Base-by-base conservation (phyloP, 768 basidiomycete species). In the Astraeus odoratus region DNA sequence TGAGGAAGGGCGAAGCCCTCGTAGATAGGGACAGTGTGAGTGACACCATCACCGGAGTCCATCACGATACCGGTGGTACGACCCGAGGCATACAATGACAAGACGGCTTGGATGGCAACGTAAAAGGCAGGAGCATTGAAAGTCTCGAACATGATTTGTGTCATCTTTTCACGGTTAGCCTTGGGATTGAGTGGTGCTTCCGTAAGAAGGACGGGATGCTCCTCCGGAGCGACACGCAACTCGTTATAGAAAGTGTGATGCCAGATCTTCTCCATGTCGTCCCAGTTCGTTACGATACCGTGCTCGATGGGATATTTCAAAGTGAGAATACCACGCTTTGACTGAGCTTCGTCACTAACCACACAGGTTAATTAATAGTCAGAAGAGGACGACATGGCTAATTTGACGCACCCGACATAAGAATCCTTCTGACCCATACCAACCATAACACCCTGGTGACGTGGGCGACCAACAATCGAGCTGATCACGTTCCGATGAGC, bases 201-300 rank as follows among this genome's bases (percentile, higher is more conserved):
- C 37, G 83, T 83, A 52, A 83, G 72, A 6, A 83, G 66, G 52
- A 84, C 77, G 26, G 81, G 83, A 66, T 83, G 83, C 59, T 85
- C 83, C 61, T 85, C 83, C 8, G 82, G 82, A 3, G 83, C 83
- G 47, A 84, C 82, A 63, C 83, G 82, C 48, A 85, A 75, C 58
- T 84, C 83, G 58, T 85, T 84, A 70, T 83, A 94, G 70, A 94
- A 95, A 25, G 92, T 93, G 74, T 94, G 91, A 67, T 93, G 90
- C 91, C 91, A 95, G 66, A 94, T 94, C 73, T 94, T 93, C 74
- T 95, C 93, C 91, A 94, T 94, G 69, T 94, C 92, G 59, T 94
- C 93, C 93, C 93, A 96, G 81, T 96, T 93, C 67, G 91, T 93
- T 65, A 95, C 87, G 61, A 91, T 86, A 68, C 89, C 88, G 71